phyloP scores from a whole-genome alignment of 2,329 filamentous ascomycete genomes.

The Huntiella decipiens region DNA sequence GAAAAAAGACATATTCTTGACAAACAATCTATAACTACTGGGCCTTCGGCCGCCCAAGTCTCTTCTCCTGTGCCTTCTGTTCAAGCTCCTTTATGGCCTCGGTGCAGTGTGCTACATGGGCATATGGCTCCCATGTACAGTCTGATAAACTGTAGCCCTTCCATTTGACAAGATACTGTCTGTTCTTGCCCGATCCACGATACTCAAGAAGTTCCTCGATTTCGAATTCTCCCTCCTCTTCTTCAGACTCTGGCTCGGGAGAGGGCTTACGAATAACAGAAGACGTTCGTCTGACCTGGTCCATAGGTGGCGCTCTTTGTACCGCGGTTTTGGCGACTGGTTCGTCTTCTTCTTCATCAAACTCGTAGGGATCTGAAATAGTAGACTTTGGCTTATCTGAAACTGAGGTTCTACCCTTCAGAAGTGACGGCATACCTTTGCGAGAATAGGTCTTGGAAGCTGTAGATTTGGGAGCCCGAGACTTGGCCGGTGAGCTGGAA shows the following conservation, averaged over 20 bases:
- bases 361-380: no score
- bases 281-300: no score
- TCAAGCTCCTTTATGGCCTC: slow-evolving; percentile 22
- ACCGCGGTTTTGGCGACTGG: slow-evolving; percentile 12
- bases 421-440: no score
- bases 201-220: slow-evolving; percentile 30
- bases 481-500: no score
- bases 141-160: slow-evolving; percentile 24
- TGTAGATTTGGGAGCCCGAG: no score
- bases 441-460: no score
- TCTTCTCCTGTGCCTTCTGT: slow-evolving; percentile 4
- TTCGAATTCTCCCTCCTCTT: slow-evolving; percentile 20
- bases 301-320: background rate
- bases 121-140: slow-evolving; percentile 36
- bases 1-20: background rate
- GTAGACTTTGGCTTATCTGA: no score
- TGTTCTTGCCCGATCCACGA: slow-evolving; percentile 19
- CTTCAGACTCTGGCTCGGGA: background rate
- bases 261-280: no score
- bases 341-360: background rate
- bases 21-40: no score
- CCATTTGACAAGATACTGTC: slow-evolving; percentile 35
- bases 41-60: no score
- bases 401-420: no score
- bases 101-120: slow-evolving; percentile 24